Evolutionary conservation across 371 early-diverging fungal species (phyloP), one percentile per base, ranked within the genome.

Genomic region (Lichtheimia ramosa): DNA sequence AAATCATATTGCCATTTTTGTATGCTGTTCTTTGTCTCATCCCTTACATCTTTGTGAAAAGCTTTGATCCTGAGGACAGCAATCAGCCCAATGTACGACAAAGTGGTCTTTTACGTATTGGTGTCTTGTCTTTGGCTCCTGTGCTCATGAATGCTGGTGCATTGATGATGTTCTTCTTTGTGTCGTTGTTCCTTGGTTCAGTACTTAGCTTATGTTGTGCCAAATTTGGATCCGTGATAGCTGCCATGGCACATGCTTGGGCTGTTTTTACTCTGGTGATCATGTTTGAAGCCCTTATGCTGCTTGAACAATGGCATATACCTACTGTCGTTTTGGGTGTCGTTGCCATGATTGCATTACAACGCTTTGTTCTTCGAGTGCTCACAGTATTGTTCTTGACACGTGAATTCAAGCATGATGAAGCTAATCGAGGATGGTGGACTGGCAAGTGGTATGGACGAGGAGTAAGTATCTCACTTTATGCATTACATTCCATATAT

Each of bases 351-450:
- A 62, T 78, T 16, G 80, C 79, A 50, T 77, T 92, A 15, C 92
- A 91, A 62, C 85, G 89, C 1, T 88, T 87, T 41, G 65, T 89
- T 13, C 83, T 92, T 68, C 85, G 87, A 43, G 50, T 89, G 3
- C 58, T 93, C 58, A 86, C 87, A 48, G 79, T 85, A 18, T 60
- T 90, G 41, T 87, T 90, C 59, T 70, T 94, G 50, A 88, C 93
- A 34, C 84, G 93, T 39, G 93, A 93, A 71, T 88, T 90, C 72
- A 87, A 87, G 56, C 88, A 92, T 66, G 91, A 90, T 67, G 90
- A 87, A 63, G 77, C 90, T 20, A 92, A 92, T 63, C 75, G 85
- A 40, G 94, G 93, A 8, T 93, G 94, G 94, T 95, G 94, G 95
- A 90, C 92, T 5, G 95, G 95, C 25, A 83, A 84, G 56, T 95